phyloP scores from a whole-genome alignment of 176 grass and related monocot genomes.

The Aegilops umbellulata region DNA sequence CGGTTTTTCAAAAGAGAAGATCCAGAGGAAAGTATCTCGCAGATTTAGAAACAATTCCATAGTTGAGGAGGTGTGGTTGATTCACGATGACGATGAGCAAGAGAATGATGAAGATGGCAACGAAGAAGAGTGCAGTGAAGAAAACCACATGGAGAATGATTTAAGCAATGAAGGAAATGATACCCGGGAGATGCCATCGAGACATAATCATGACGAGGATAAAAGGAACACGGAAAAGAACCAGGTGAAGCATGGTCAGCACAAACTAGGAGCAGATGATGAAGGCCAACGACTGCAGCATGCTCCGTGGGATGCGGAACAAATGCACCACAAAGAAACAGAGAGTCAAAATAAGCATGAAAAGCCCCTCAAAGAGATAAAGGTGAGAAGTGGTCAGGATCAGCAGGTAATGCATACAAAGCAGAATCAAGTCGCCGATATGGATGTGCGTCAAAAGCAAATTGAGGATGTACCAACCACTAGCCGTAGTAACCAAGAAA shows the following conservation, averaged over 20 bases:
- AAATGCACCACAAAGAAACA: neutral
- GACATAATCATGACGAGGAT: neutral
- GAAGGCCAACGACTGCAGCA: neutral
- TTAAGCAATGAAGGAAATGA: slow-evolving; percentile 6
- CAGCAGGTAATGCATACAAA: neutral
- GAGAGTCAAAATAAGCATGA: slow-evolving; percentile 1
- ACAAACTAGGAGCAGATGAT: neutral
- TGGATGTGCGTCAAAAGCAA: slow-evolving; percentile 31
- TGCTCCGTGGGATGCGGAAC: neutral
- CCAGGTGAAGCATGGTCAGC: neutral
- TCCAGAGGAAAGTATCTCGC: slow-evolving; percentile 52
- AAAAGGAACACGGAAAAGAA: neutral
- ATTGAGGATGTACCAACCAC: slow-evolving; percentile 7
- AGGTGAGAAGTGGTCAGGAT: slow-evolving; percentile 24
- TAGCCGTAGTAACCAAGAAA: slow-evolving; percentile 21
- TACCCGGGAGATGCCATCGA: neutral
- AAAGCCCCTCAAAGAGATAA: slow-evolving; percentile 17
- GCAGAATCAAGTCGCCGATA: neutral
- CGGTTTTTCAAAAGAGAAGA: slow-evolving; percentile 45
- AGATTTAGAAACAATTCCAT: slow-evolving; percentile 50
- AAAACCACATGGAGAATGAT: neutral
- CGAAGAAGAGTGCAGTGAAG: neutral
- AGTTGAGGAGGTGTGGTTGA: slow-evolving; percentile 52
- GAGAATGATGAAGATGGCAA: neutral
- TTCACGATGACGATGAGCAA: slow-evolving; percentile 14